Conservation (phyloP, 106 monocot species). For the Vanilla planifolia region DNA sequence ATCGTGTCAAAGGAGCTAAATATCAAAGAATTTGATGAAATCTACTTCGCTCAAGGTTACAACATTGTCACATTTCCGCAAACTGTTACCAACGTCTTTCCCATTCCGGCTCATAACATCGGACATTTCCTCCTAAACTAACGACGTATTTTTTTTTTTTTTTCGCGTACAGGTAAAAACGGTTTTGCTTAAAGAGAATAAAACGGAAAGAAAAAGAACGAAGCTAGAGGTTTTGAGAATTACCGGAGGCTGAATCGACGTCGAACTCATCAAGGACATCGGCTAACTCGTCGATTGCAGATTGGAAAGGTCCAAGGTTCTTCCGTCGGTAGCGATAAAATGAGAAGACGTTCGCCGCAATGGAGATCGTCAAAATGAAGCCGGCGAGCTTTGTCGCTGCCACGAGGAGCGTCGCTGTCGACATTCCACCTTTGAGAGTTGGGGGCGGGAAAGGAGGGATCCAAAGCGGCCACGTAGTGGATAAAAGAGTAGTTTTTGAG, state of each 20-base stretch:
- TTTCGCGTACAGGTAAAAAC: not conserved
- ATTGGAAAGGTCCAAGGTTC: slow-evolving; percentile 57
- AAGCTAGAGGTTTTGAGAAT: not conserved
- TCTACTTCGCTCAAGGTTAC: not conserved
- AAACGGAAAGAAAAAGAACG: not conserved
- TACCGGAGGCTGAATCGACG: slow-evolving; percentile 17
- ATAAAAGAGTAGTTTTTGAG: too few relatives aligned
- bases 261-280: slow-evolving; percentile 75
- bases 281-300: slow-evolving; percentile 74
- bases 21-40: not conserved
- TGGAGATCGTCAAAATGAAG: slow-evolving; percentile 28
- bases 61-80: too few relatives aligned
- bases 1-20: not conserved
- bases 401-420: slow-evolving; percentile 29
- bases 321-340: slow-evolving; percentile 63
- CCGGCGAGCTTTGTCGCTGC: slow-evolving; percentile 80
- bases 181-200: not conserved
- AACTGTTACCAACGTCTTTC: too few relatives aligned
- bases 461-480: too few relatives aligned
- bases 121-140: not conserved
- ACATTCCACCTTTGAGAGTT: slow-evolving; percentile 16
- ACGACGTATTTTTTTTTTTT: not conserved
- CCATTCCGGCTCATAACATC: not conserved
- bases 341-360: slow-evolving; percentile 76
- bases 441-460: not conserved